phyloP scores from a whole-genome alignment of 2,329 filamentous ascomycete species.

The Fusarium oxysporum region DNA sequence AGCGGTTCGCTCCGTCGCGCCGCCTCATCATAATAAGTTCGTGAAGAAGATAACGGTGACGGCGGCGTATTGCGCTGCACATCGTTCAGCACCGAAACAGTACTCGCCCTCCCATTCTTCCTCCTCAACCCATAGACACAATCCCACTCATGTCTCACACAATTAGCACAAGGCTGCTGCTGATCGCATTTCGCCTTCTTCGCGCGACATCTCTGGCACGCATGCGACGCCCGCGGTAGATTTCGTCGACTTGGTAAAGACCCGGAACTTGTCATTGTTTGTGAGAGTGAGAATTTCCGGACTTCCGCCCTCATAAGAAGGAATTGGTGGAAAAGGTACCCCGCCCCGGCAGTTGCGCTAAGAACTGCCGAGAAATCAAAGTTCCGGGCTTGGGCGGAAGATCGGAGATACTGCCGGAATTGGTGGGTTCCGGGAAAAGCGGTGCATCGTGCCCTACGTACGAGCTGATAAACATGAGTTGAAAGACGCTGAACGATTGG shows the following conservation, averaged over 20 bases:
- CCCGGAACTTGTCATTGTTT: not conserved
- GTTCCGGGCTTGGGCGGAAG: slow-evolving; percentile 5
- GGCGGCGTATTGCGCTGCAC: not conserved
- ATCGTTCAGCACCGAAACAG: not conserved
- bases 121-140: slow-evolving; percentile 1
- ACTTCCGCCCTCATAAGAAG: not conserved
- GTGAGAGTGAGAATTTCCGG: not conserved
- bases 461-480: not conserved
- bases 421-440: not conserved
- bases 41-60: not conserved
- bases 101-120: not conserved
- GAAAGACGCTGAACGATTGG: not conserved
- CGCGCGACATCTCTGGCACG: slow-evolving; percentile 1
- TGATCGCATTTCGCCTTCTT: slow-evolving; percentile 10
- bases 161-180: slow-evolving; percentile 5
- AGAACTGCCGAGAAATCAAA: not conserved
- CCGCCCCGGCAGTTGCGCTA: not conserved
- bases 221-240: slow-evolving; percentile 5
- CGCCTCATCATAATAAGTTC: not conserved
- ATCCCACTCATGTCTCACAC: not conserved
- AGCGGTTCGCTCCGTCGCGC: not conserved
- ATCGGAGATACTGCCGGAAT: slow-evolving; percentile 1
- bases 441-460: not conserved
- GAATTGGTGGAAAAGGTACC: not conserved
- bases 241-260: not conserved